Evolutionary conservation across 202 grass and related monocot species (phyloP).

Genomic region (Bolboschoenoplectus hybrid): DNA sequence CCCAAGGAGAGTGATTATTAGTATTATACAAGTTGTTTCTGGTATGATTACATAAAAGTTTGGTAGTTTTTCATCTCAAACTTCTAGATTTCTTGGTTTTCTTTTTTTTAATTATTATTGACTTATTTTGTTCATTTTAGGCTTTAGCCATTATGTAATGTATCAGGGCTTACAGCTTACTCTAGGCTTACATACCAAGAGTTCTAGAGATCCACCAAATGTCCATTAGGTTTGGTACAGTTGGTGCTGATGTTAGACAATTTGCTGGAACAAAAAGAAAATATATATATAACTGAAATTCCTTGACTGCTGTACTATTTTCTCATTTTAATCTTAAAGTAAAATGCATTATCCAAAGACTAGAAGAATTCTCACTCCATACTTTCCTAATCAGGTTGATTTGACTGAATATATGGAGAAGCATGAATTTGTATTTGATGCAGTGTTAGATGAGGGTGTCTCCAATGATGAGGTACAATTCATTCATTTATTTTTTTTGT

Average conservation of each 20-base stretch:
- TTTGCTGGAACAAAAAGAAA: not conserved
- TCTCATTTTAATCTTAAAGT: conserved; percentile 18
- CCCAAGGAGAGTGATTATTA: not conserved
- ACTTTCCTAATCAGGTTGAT: conserved; percentile 43
- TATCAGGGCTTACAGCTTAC: conserved; percentile 12
- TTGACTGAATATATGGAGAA: conserved; percentile 56
- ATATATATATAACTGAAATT: not conserved
- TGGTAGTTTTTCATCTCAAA: not conserved
- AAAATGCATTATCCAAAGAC: conserved; percentile 13
- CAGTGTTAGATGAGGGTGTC: conserved; percentile 51
- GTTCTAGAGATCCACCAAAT: not conserved
- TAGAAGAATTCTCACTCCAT: conserved; percentile 6
- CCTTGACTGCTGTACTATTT: not conserved
- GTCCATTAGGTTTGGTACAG: not conserved
- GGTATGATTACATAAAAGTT: not conserved
- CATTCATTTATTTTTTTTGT: not conserved
- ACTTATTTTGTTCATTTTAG: not conserved
- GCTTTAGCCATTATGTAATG: not conserved
- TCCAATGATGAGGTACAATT: conserved; percentile 51
- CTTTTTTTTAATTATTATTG: conserved; percentile 20
- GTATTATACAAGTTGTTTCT: not conserved
- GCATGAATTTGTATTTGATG: conserved; percentile 56
- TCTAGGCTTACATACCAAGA: not conserved
- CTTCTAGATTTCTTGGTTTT: not conserved
- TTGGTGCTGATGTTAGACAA: not conserved